phyloP scores from a whole-genome alignment of 257 asterid species.

The Catharanthus roseus region DNA sequence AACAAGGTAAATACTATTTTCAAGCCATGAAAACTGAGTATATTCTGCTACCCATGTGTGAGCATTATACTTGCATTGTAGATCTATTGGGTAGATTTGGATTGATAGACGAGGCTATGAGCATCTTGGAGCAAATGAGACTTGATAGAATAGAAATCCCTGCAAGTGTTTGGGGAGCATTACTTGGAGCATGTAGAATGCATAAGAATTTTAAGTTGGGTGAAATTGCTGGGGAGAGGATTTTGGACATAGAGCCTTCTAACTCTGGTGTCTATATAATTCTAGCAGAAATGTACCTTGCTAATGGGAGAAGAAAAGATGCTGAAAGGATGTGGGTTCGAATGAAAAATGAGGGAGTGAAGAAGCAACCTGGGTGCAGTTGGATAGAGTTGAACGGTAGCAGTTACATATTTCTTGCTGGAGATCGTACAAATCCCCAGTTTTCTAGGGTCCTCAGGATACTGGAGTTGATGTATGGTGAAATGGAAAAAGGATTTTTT shows the following conservation, averaged over 20 bases:
- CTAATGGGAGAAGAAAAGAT: conserved; percentile 44
- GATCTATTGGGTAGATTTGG: conserved; percentile 62
- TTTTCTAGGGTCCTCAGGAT: conserved; percentile 29
- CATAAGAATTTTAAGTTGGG: conserved; percentile 43
- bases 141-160: conserved; percentile 34
- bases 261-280: conserved; percentile 61
- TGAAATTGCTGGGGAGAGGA: conserved; percentile 52
- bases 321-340: conserved; percentile 42
- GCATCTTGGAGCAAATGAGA: conserved; percentile 34
- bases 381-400: conserved; percentile 52
- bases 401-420: conserved; percentile 55
- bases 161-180: conserved; percentile 64
- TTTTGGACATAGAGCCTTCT: conserved; percentile 47
- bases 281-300: conserved; percentile 50
- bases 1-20: conserved; percentile 42
- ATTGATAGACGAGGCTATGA: conserved; percentile 41
- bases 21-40: conserved; percentile 38
- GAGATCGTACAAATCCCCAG: conserved; percentile 46
- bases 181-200: conserved; percentile 61
- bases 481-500: conserved; percentile 21
- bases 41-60: conserved; percentile 33
- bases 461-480: conserved; percentile 39
- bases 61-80: conserved; percentile 62
- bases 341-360: conserved; percentile 56
- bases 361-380: conserved; percentile 71